A percentile compares a stretch with the other conserved stretches of the same genome.
These are phyloP conservation scores for Xerocomus cyaneibrunnescens DNA, from an alignment of 1,284 basidiomycete species.

Conservation along the genomic window DNA sequence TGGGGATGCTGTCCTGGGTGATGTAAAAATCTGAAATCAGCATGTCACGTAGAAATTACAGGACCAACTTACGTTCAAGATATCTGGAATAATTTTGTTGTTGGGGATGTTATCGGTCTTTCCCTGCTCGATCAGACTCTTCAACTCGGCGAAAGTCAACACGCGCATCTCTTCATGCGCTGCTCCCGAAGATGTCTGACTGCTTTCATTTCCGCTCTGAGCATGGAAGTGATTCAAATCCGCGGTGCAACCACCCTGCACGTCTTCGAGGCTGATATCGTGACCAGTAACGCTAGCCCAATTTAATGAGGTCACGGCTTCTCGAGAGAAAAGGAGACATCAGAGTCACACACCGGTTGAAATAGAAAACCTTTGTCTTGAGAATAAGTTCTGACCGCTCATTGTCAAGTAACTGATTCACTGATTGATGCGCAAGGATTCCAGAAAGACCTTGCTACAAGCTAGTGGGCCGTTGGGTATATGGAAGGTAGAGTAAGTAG, in stretches of 20 bases:
- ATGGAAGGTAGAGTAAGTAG: not conserved
- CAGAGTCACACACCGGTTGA: conserved; percentile 53
- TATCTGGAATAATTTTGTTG: conserved; percentile 65
- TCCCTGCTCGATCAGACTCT: conserved; percentile 67
- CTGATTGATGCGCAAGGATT: conserved; percentile 44
- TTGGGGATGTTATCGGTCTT: conserved; percentile 72
- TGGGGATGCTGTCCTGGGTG: conserved; percentile 50
- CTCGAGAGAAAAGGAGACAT: conserved; percentile 2
- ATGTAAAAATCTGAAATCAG: conserved; percentile 3
- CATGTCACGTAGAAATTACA: conserved; percentile 1
- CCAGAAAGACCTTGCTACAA: conserved; percentile 61
- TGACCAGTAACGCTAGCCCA: conserved; percentile 38
- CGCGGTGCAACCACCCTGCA: conserved; percentile 14
- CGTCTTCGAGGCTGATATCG: conserved; percentile 22
- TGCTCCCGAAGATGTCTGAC: conserved; percentile 3
- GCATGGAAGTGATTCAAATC: conserved; percentile 6
- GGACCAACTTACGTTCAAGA: conserved; percentile 52
- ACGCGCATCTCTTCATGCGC: conserved; percentile 39
- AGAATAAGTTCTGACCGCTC: conserved; percentile 49
- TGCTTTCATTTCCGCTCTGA: conserved; percentile 25
- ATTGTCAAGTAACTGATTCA: conserved; percentile 41
- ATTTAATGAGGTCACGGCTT: conserved; percentile 7
- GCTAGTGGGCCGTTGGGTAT: not conserved
- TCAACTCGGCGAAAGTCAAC: conserved; percentile 65
- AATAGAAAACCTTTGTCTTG: conserved; percentile 66